Base-by-base conservation (phyloP, 1,139 yeast species). In the Taphrina communis region DNA sequence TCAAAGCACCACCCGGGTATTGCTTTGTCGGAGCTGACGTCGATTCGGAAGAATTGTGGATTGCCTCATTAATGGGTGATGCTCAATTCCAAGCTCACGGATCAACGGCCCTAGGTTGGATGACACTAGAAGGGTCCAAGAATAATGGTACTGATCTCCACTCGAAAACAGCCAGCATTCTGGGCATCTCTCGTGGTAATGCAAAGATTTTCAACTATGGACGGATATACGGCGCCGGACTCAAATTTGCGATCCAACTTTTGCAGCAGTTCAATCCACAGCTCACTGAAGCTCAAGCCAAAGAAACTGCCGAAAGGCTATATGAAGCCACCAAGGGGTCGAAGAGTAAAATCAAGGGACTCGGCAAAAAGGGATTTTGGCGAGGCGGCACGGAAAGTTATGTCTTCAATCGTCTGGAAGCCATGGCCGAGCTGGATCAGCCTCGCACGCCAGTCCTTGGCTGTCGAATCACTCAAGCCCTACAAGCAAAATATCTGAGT, bases 11-110 rank as follows among this genome's bases (percentile, higher is more conserved):
- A 0, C 80, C 84, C 2, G 98, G 98, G 0, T 94, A 92, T 76
- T 85, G 86, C 59, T 89, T 95, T 79, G 97, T 95, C 11, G 99
- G 99, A 6, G 99, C 99, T 0, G 97, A 95, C 81, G 99, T 95
- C 5, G 99, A 95, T 78, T 90, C 97, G 53, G 99, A 95, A 77
- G 99, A 95, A 76, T 82, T 95, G 63, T 95, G 99, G 99, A 94
- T 95, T 73, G 99, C 99, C 0, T 89, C 97, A 38, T 81, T 95
- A 51, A 87, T 94, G 62, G 98, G 99, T 1, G 99, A 95, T 77
- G 88, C 98, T 0, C 85, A 88, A 69, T 90, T 94, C 77, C 86
- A 88, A 65, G 81, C 90, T 52, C 99, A 95, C 77, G 99, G 99
- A 1, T 96, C 96, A 17, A 91, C 99, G 0, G 97, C 98, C 0